Evolutionary conservation across 352 stramenopile genomes (phyloP).

Genomic region (Pythium myriotylum): DNA sequence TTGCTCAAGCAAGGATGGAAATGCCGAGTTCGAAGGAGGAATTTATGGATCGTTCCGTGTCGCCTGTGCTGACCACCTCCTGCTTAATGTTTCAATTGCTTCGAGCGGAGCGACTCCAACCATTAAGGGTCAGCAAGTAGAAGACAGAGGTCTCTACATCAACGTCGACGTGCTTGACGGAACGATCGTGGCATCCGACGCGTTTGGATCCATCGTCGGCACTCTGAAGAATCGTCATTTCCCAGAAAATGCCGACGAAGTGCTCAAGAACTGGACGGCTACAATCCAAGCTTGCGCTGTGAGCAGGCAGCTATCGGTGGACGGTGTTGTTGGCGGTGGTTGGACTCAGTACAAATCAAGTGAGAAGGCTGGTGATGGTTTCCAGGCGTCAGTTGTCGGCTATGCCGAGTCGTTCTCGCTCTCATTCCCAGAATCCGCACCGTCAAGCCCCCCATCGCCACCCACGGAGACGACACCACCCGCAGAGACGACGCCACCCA

Average conservation of each 20-base stretch:
- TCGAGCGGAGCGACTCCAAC: conserved; percentile 29
- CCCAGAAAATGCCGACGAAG: conserved; percentile 24
- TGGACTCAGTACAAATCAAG: conserved; percentile 19
- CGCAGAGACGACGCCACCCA: background rate
- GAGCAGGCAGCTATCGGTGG: conserved; percentile 22
- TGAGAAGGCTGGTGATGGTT: background rate
- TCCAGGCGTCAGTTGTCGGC: background rate
- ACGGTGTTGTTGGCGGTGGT: conserved; percentile 30
- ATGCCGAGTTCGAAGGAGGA: conserved; percentile 27
- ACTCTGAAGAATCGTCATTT: conserved; percentile 27
- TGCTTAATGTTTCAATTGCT: conserved; percentile 28
- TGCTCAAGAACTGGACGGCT: conserved; percentile 25
- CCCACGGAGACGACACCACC: too few relatives aligned
- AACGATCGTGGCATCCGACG: conserved; percentile 21
- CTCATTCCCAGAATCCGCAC: background rate
- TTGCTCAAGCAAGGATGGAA: conserved; percentile 14
- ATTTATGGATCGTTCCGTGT: conserved; percentile 28
- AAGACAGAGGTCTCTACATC: conserved; percentile 26
- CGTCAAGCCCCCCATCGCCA: background rate
- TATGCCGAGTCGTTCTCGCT: conserved; percentile 9
- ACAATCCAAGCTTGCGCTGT: conserved; percentile 18
- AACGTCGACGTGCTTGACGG: conserved; percentile 27
- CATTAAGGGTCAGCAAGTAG: conserved; percentile 20
- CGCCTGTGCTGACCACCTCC: conserved; percentile 16
- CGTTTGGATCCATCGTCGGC: conserved; percentile 19